These are phyloP conservation scores for Toxoplasma gondii DNA, from an alignment of 169 alveolate species.

Conservation along the genomic window DNA sequence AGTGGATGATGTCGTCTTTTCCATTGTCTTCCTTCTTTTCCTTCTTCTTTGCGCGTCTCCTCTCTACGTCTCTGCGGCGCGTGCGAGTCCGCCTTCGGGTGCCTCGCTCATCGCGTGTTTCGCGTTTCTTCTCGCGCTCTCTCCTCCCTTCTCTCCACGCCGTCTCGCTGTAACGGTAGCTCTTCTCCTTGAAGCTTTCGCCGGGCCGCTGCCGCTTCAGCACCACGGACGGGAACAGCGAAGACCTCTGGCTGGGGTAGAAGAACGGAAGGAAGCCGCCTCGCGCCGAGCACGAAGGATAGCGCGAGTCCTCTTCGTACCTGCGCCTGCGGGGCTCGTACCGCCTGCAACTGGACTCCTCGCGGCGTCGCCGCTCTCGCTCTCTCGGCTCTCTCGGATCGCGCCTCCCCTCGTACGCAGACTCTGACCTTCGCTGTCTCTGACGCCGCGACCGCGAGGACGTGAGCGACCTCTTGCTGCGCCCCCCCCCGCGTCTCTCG, in stretches of 20 bases:
- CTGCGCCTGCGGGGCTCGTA: not conserved
- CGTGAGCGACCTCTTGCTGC: not conserved
- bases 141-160: not conserved
- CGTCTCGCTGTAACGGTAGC: not conserved
- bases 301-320: not conserved
- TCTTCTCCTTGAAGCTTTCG: not conserved
- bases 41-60: constrained; percentile 56
- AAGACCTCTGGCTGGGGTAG: not conserved
- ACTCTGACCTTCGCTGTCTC: not conserved
- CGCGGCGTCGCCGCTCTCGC: not conserved
- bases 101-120: not conserved
- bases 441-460: not conserved
- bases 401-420: not conserved
- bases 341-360: not conserved
- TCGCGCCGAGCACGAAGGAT: not conserved
- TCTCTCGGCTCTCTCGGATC: not conserved
- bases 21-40: constrained; percentile 67
- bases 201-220: not conserved
- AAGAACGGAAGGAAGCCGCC: not conserved
- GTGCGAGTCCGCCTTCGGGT: not conserved
- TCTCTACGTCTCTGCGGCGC: constrained; percentile 13
- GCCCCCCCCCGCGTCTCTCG: not conserved
- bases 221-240: not conserved
- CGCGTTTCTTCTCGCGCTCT: not conserved
- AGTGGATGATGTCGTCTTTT: constrained; percentile 76